These are phyloP conservation scores for Lagenidium giganteum DNA, from an alignment of 352 stramenopile species.

Conservation along the genomic window DNA sequence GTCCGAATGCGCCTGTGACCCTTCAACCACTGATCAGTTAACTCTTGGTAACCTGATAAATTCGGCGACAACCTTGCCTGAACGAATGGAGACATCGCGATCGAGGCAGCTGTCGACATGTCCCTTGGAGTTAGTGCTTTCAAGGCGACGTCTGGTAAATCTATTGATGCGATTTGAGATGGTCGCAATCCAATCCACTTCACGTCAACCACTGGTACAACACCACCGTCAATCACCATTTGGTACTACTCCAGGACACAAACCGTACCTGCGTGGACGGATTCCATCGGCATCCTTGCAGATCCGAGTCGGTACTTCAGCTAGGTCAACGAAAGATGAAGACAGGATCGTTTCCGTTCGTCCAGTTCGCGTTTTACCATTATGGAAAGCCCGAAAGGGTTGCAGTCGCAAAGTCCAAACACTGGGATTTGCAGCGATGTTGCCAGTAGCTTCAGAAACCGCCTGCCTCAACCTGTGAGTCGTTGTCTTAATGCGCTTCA, in stretches of 20 bases:
- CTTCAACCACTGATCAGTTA: slow-evolving; percentile 3
- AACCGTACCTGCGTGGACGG: too few relatives aligned
- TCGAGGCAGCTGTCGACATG: slow-evolving; percentile 27
- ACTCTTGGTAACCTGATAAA: background rate
- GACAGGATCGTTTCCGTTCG: too few relatives aligned
- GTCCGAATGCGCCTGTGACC: slow-evolving; percentile 37
- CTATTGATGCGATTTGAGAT: slow-evolving; percentile 52
- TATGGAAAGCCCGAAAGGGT: slow-evolving; percentile 92
- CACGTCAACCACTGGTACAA: slow-evolving; percentile 63
- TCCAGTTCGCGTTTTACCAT: too few relatives aligned
- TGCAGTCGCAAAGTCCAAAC: slow-evolving; percentile 91
- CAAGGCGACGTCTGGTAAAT: slow-evolving; percentile 42
- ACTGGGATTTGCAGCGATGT: slow-evolving; percentile 79
- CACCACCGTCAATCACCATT: too few relatives aligned
- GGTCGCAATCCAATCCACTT: slow-evolving; percentile 91
- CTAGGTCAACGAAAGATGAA: slow-evolving; percentile 16
- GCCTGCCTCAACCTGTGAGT: slow-evolving; percentile 25
- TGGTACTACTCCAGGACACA: too few relatives aligned
- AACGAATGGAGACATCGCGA: slow-evolving; percentile 49
- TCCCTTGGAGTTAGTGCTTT: slow-evolving; percentile 63
- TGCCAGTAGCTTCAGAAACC: slow-evolving; percentile 83
- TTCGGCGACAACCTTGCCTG: slow-evolving; percentile 32
- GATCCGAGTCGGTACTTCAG: slow-evolving; percentile 89
- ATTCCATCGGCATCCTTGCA: slow-evolving; percentile 77
- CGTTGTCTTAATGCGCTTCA: too few relatives aligned